Conservation (phyloP, 192 early-diverging fungal species). For the Rhizoclosmatium globosum region DNA sequence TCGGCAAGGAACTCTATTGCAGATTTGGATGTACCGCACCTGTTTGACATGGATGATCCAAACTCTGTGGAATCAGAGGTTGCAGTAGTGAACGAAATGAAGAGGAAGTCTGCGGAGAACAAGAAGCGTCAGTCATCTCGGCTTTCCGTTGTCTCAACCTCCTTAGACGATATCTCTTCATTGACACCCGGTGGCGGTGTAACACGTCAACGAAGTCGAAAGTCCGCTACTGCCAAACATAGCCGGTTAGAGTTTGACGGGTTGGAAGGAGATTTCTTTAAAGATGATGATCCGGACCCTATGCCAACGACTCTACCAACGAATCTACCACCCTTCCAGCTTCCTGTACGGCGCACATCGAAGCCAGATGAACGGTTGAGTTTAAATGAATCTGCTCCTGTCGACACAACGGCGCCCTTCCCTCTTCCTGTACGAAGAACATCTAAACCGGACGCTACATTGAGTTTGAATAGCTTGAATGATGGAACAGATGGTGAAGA, state of each 20-base stretch:
- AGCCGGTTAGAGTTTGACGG: background rate
- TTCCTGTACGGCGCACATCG: no score
- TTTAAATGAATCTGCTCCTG: no score
- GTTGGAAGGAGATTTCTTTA: background rate
- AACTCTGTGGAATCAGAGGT: slow-evolving; percentile 8
- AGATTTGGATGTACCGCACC: background rate
- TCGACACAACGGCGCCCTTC: no score
- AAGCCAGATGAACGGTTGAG: no score
- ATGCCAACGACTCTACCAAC: background rate
- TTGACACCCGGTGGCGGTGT: background rate
- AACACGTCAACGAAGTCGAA: background rate
- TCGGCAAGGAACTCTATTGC: background rate
- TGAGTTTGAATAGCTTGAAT: no score
- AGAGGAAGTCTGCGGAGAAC: slow-evolving; percentile 1
- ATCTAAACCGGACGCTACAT: no score
- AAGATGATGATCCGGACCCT: background rate
- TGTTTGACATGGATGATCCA: slow-evolving; percentile 16
- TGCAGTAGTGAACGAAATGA: slow-evolving; percentile 9
- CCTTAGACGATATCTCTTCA: background rate
- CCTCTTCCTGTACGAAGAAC: no score
- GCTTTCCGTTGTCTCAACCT: background rate
- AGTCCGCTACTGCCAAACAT: background rate
- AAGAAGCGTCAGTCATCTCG: slow-evolving; percentile 10
- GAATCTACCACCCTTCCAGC: background rate
- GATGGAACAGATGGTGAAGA: no score